Conservation (phyloP, 2,329 filamentous ascomycete species). For the Cercospora zeae-maydis region DNA sequence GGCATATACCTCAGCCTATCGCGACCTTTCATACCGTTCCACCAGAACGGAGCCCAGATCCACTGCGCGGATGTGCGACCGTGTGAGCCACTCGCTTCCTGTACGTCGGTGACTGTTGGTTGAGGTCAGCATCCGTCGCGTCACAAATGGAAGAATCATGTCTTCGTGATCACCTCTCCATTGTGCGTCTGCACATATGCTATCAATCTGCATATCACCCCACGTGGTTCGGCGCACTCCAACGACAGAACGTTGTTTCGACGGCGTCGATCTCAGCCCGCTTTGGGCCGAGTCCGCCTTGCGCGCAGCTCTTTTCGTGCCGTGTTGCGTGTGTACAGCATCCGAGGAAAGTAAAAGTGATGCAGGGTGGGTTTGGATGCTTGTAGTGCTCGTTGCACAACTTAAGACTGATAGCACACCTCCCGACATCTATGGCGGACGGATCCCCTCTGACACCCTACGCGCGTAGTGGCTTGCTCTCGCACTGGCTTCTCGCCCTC, state of each 20-base stretch:
- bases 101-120: not conserved
- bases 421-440: conserved; percentile 4
- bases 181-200: not conserved
- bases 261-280: conserved; percentile 10
- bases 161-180: not conserved
- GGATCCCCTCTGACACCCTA: not conserved
- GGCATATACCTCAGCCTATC: conserved; percentile 7
- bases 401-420: conserved; percentile 2
- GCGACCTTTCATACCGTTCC: conserved; percentile 1
- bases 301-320: not conserved
- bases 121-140: not conserved
- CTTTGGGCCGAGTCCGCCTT: not conserved
- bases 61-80: conserved; percentile 13
- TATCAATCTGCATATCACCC: not conserved
- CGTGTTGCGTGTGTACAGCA: not conserved
- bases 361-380: conserved; percentile 13
- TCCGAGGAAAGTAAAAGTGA: conserved; percentile 1
- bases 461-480: not conserved
- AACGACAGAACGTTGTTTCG: not conserved
- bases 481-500: not conserved
- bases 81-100: conserved; percentile 5
- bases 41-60: conserved; percentile 1
- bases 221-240: not conserved
- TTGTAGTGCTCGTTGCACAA: conserved; percentile 14
- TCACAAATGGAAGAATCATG: conserved; percentile 5